Evolutionary conservation across 139 green algal species (phyloP).

Genomic region (Astrephomene gubernaculifera): DNA sequence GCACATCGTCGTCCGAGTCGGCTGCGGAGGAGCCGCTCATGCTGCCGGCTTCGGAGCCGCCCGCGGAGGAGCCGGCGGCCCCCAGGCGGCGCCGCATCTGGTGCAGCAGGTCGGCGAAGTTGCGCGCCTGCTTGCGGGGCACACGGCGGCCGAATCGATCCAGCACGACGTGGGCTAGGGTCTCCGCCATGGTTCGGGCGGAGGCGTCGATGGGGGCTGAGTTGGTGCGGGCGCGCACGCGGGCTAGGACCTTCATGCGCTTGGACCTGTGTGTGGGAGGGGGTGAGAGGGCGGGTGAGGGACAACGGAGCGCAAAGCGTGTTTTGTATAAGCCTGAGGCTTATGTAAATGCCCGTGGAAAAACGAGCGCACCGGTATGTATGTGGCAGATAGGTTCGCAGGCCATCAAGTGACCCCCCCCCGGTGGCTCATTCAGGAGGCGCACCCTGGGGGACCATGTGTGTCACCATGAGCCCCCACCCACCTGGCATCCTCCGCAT

Average conservation of each 20-base stretch:
- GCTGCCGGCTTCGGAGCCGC: not conserved
- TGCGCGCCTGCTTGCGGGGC: slow-evolving; percentile 7
- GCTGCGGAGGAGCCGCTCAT: not conserved
- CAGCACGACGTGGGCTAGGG: slow-evolving; percentile 4
- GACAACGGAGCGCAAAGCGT: no score
- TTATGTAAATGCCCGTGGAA: not conserved
- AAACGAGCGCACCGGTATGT: not conserved
- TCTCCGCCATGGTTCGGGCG: slow-evolving; percentile 20
- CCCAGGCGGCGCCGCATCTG: slow-evolving; percentile 19
- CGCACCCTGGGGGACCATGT: not conserved
- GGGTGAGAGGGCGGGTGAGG: not conserved
- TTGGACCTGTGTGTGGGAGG: not conserved
- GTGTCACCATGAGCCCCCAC: not conserved
- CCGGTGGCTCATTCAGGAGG: no score
- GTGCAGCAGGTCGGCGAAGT: slow-evolving; percentile 31
- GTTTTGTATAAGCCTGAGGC: no score
- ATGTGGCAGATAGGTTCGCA: no score
- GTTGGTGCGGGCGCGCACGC: not conserved
- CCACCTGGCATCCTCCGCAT: slow-evolving; percentile 9
- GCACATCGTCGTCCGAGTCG: slow-evolving; percentile 34
- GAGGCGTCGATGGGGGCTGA: not conserved
- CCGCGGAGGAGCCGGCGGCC: not conserved
- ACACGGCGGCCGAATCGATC: slow-evolving; percentile 28
- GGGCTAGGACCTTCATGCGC: slow-evolving; percentile 3
- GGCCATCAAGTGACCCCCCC: no score